A percentile compares a stretch with the other conserved stretches of the same genome.
Conservation (phyloP, 164 flowering plant species). For the Nymphaea thermarum region DNA sequence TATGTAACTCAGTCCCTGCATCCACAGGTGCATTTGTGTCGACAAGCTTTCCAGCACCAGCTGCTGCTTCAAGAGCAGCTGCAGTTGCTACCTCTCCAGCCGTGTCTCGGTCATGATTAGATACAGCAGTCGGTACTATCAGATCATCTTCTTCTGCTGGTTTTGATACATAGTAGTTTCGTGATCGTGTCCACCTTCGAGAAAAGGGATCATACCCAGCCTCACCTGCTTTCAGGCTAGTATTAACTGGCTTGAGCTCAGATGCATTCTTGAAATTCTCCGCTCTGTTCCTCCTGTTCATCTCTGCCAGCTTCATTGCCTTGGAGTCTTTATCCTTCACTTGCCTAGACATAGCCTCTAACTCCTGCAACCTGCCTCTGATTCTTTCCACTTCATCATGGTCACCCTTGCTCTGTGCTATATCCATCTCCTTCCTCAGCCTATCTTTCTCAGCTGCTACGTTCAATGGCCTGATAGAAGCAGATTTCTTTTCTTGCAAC, state of each 20-base stretch:
- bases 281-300: constrained; percentile 75
- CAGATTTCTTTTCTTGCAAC: constrained; percentile 88
- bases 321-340: constrained; percentile 40
- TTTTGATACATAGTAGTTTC: constrained; percentile 61
- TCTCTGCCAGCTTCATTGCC: constrained; percentile 77
- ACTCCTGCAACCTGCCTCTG: constrained; percentile 49
- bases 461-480: constrained; percentile 68
- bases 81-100: constrained; percentile 56
- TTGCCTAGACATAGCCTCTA: constrained; percentile 46
- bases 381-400: constrained; percentile 62
- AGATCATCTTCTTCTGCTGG: constrained; percentile 23
- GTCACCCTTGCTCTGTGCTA: constrained; percentile 61
- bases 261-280: constrained; percentile 95
- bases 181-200: constrained; percentile 89
- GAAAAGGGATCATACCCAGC: constrained; percentile 97
- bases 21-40: constrained; percentile 96
- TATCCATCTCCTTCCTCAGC: constrained; percentile 59
- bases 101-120: constrained; percentile 4
- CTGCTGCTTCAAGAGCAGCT: constrained; percentile 86
- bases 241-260: constrained; percentile 46
- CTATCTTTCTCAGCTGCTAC: constrained; percentile 84
- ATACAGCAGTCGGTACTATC: constrained; percentile 9
- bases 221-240: constrained; percentile 72
- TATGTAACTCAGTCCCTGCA: constrained; percentile 61
- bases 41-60: constrained; percentile 85